Evolutionary conservation across 1,284 basidiomycete species (phyloP), one percentile per base, ranked within the genome.

Genomic region (Microbotryum saponariae): DNA sequence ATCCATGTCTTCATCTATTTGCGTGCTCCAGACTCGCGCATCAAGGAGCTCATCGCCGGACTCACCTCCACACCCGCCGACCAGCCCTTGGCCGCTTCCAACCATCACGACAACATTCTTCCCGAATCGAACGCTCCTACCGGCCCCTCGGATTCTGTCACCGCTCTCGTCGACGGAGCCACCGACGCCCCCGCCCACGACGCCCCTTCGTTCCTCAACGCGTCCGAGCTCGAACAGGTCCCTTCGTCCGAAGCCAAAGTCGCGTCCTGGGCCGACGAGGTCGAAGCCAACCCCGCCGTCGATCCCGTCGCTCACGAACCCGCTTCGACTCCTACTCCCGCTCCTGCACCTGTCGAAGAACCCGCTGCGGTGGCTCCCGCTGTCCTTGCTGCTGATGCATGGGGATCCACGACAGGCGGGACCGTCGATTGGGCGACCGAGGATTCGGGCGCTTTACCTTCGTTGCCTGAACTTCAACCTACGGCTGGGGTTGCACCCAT

Each of bases 91-190:
- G 16, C 42, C 27, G 27, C 27, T 31, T 21, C 51, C 33, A 27
- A 31, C 31, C 37, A 42, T 18, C 12, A 4, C 14, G 37, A 42
- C 16, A 42, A 6, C 14, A 33, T 27, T n/a, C 12, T 21, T 29
- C 47, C 42, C 29, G 72, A 78, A 74, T 72, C 74, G 12, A 60
- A 65, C 46, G 70, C 74, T 62, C 74, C 76, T 5, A 68, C 70
- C 23, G 63, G 73, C 27, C 70, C 75, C 4, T 75, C 75, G 50
- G 67, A 65, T 60, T 63, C 62, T 6, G 66, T 63, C 49, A 51
- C 60, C 48, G 63, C 62, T 8, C 55, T 67, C 58, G 58, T 64
- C 44, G 61, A 67, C 56, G 54, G 54, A 9, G 54, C 53, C 21
- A 51, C 57, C 27, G 31, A 49, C 25, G 4, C 48, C 18, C 25